Evolutionary conservation across 2,329 filamentous ascomycete species (phyloP).

Genomic region (Diaporthe citrichinensis): DNA sequence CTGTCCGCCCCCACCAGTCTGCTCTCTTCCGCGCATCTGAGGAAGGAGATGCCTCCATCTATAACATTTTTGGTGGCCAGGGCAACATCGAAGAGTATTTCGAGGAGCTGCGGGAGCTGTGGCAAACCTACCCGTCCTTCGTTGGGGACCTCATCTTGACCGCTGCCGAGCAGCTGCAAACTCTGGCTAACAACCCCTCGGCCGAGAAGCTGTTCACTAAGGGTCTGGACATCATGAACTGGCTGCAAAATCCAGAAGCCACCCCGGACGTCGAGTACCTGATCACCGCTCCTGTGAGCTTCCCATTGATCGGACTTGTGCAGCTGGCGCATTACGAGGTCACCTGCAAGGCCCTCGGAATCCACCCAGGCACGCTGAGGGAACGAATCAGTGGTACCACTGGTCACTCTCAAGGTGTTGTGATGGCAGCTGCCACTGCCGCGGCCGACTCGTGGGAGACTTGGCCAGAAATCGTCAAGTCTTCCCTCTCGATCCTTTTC

Average conservation of each 20-base stretch:
- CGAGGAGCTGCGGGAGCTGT: conserved; percentile 93
- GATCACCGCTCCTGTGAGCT: conserved; percentile 93
- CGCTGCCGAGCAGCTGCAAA: conserved; percentile 89
- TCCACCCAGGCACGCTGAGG: conserved; percentile 89
- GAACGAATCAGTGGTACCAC: conserved; percentile 90
- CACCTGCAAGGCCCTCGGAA: conserved; percentile 90
- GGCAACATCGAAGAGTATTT: conserved; percentile 99
- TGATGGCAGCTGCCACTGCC: conserved; percentile 92
- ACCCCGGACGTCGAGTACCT: conserved; percentile 96
- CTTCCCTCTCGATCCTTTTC: conserved; percentile 93
- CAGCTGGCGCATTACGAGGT: conserved; percentile 97
- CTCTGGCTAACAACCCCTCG: conserved; percentile 83
- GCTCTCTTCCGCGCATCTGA: conserved; percentile 90
- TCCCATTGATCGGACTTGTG: conserved; percentile 95
- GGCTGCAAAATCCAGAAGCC: conserved; percentile 89
- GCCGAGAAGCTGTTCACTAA: conserved; percentile 98
- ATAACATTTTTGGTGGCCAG: conserved; percentile 96
- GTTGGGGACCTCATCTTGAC: conserved; percentile 86
- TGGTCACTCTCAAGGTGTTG: conserved; percentile 96
- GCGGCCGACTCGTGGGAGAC: conserved; percentile 94
- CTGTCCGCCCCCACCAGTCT: conserved; percentile 93
- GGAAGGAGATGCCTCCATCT: conserved; percentile 86
- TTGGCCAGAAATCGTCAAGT: conserved; percentile 83
- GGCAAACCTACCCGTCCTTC: conserved; percentile 91
- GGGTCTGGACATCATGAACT: conserved; percentile 94